Evolutionary conservation across 768 basidiomycete genomes (phyloP), one percentile per base, ranked within the genome.

Genomic region (Leccinum pellstonianum): DNA sequence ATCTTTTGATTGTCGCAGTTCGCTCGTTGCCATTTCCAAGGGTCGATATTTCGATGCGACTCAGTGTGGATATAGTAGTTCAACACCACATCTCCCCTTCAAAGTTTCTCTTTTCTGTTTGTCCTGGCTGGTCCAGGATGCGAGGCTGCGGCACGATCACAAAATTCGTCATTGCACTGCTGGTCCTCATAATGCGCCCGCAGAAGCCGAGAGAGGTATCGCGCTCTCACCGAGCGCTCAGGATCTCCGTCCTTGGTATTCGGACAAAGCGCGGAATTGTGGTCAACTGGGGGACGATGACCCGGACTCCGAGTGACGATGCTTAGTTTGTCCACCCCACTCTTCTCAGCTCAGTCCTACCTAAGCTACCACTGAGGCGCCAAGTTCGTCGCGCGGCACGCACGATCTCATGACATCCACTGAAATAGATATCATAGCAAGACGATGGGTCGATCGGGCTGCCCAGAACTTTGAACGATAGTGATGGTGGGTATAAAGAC

Each of bases 211-310:
- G 27, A 27, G 27, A 27, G 27, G 25, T 25, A 25, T 25, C 25
- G 25, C 25, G 25, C 25, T 25, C 25, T 25, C 25, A 25, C 25
- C 25, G 25, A 25, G 25, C 3, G 81, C 79, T 5, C 88, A 91
- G 66, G 92, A 94, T 62, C 81, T 91, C 12, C 86, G 84, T 23
- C 91, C 91, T 5, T 94, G 91, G 91, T 94, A 94, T 70, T 73
- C 75, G 0, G 70, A 74, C 55, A 71, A 64, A 52, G 38, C 54
- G 1, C 65, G 73, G 54, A 68, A 76, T 48, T 62, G 52, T 4
- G 54, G 52, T 50, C 62, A 66, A 31, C 61, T 72, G 14, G 64
- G 68, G 50, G 77, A 82, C 2, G 67, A 72, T 41, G 52, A 65
- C 17, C 55, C 66, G 29, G 64, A 69, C 27, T 7, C 27, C 25